Percentiles rank a stretch among this genome's conserved stretches.
phyloP scores from a whole-genome alignment of 176 grass and related monocot species.

The Ensete ventricosum region DNA sequence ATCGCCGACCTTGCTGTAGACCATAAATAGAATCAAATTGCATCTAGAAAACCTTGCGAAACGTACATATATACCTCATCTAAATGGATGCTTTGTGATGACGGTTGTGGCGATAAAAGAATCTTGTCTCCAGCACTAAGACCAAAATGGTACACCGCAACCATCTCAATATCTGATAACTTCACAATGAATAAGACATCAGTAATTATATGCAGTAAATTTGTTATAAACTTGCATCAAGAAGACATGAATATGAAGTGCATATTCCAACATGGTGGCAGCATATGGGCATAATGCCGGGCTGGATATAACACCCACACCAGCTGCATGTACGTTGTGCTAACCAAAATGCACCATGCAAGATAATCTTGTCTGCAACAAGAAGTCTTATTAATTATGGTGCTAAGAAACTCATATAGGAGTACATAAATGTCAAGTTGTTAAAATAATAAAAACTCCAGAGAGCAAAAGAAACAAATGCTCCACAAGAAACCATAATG shows the following conservation, averaged over 20 bases:
- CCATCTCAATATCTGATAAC: conserved; percentile 43
- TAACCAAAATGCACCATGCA: background rate
- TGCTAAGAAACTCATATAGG: background rate
- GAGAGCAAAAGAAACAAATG: background rate
- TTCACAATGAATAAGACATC: conserved; percentile 37
- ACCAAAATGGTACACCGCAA: conserved; percentile 57
- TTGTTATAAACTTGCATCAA: conserved; percentile 13
- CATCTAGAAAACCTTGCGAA: too few species aligned
- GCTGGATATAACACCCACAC: background rate
- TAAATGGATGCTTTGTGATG: conserved; percentile 40
- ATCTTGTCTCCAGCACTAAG: conserved; percentile 56
- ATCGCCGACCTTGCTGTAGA: too few species aligned
- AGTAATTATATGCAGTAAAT: conserved; percentile 25
- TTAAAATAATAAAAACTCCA: background rate
- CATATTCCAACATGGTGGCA: background rate
- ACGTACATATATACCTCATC: conserved; percentile 53
- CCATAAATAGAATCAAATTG: background rate
- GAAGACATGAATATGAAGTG: background rate
- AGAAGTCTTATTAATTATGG: background rate
- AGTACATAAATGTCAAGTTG: background rate
- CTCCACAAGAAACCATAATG: too few species aligned
- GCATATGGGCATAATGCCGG: background rate
- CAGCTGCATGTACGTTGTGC: background rate
- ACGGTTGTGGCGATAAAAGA: conserved; percentile 48
- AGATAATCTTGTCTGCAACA: background rate